A percentile compares a stretch with the other conserved stretches of the same genome.
These are phyloP conservation scores for Oryza glaberrima DNA, from an alignment of 176 grass and related monocot species.

Conservation along the genomic window DNA sequence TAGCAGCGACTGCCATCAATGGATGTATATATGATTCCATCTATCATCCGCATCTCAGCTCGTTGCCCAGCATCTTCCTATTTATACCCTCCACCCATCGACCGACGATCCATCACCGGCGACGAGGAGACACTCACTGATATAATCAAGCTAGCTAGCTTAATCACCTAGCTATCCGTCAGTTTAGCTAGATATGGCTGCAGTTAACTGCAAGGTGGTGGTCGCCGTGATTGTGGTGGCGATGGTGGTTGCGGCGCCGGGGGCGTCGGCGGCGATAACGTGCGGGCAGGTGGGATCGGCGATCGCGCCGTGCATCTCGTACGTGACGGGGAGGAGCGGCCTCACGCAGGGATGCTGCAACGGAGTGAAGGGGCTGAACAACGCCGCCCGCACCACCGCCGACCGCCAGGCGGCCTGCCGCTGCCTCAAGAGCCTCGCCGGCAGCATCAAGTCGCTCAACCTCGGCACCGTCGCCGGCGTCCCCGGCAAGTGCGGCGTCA, in stretches of 20 bases:
- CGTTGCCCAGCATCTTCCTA: not conserved
- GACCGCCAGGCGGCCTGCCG: constrained; percentile 39
- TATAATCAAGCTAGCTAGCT: no score
- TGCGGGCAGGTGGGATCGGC: constrained; percentile 48
- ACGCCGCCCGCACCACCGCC: not conserved
- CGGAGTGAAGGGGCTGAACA: constrained; percentile 46
- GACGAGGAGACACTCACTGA: not conserved
- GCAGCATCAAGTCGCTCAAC: constrained; percentile 26
- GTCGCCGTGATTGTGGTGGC: not conserved
- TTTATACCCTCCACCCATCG: not conserved
- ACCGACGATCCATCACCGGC: not conserved
- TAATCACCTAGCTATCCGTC: no score
- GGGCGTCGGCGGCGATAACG: constrained; percentile 36
- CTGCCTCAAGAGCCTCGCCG: constrained; percentile 45
- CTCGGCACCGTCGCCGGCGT: constrained; percentile 31
- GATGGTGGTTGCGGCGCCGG: not conserved
- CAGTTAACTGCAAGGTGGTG: not conserved
- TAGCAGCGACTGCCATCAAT: constrained; percentile 4
- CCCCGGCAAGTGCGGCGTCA: constrained; percentile 53
- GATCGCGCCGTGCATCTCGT: constrained; percentile 46
- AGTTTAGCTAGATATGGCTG: not conserved
- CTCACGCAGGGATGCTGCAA: constrained; percentile 15
- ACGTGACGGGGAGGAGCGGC: constrained; percentile 19
- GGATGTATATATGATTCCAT: not conserved
- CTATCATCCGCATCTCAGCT: not conserved